These are phyloP conservation scores for Exophiala sp. DNA, from an alignment of 2,329 filamentous ascomycete genomes.

Conservation along the genomic window DNA sequence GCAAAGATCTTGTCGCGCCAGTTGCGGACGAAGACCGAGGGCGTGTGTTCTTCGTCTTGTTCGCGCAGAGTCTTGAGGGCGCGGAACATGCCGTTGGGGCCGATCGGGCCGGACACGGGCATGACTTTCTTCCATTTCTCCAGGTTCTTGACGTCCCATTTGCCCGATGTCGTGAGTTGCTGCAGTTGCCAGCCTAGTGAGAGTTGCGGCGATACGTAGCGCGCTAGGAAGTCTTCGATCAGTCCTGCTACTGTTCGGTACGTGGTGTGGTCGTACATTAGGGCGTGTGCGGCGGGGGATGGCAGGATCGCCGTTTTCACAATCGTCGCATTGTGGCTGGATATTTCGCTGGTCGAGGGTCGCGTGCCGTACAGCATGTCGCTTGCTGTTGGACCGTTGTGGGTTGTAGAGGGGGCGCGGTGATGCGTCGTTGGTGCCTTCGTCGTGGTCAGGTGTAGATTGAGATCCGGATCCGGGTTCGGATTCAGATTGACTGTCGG, in stretches of 20 bases:
- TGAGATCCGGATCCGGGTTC: too few species aligned
- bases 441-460: not conserved
- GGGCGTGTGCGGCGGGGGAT: constrained; percentile 70
- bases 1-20: constrained; percentile 65
- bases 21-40: constrained; percentile 60
- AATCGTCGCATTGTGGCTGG: constrained; percentile 36
- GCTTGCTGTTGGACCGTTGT: constrained; percentile 23
- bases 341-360: constrained; percentile 37
- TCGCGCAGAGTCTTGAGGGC: constrained; percentile 92
- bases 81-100: constrained; percentile 60
- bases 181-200: constrained; percentile 86
- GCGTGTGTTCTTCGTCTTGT: constrained; percentile 76
- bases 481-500: not conserved
- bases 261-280: constrained; percentile 72
- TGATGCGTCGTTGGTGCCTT: not conserved
- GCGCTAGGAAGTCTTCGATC: constrained; percentile 72
- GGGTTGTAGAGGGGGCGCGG: not conserved
- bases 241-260: constrained; percentile 72
- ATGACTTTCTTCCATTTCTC: constrained; percentile 78
- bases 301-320: constrained; percentile 68
- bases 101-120: constrained; percentile 73
- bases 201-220: constrained; percentile 68
- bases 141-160: constrained; percentile 97
- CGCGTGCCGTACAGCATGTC: constrained; percentile 18
- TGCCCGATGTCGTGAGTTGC: constrained; percentile 79